A percentile compares a stretch with the other conserved stretches of the same genome.
Conservation (phyloP, 2,329 filamentous ascomycete species). For the Pseudogymnoascus sp. region DNA sequence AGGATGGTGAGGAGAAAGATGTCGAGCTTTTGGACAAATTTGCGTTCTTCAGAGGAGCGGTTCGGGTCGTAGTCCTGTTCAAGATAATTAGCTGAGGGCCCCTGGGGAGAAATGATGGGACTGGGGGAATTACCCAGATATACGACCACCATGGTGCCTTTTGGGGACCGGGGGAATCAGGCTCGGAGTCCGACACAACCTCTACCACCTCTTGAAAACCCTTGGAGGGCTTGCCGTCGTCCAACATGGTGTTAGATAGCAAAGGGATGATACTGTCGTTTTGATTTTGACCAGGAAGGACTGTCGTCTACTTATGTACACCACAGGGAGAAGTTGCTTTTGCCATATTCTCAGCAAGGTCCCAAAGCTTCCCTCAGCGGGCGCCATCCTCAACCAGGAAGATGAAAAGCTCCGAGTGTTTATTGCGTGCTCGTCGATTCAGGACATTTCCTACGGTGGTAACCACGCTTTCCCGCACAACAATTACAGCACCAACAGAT, state of each 20-base stretch:
- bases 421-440: background rate
- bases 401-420: background rate
- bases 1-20: slow-evolving; percentile 23
- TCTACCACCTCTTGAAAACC: slow-evolving; percentile 10
- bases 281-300: background rate
- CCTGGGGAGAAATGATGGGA: background rate
- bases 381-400: background rate
- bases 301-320: background rate
- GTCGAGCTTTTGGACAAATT: slow-evolving; percentile 25
- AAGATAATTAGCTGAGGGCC: background rate
- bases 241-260: background rate
- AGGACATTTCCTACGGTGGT: background rate
- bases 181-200: slow-evolving; percentile 12
- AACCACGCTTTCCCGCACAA: background rate
- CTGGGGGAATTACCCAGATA: slow-evolving; percentile 19
- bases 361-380: background rate
- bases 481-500: background rate
- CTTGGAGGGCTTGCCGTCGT: background rate
- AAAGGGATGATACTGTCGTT: background rate
- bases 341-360: background rate
- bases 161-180: slow-evolving; percentile 8
- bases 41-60: slow-evolving; percentile 17
- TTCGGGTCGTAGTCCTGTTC: slow-evolving; percentile 23
- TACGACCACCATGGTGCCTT: slow-evolving; percentile 24
- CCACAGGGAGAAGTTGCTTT: background rate